Base-by-base conservation (phyloP, 495 filamentous ascomycete species). In the Neurospora sp. region DNA sequence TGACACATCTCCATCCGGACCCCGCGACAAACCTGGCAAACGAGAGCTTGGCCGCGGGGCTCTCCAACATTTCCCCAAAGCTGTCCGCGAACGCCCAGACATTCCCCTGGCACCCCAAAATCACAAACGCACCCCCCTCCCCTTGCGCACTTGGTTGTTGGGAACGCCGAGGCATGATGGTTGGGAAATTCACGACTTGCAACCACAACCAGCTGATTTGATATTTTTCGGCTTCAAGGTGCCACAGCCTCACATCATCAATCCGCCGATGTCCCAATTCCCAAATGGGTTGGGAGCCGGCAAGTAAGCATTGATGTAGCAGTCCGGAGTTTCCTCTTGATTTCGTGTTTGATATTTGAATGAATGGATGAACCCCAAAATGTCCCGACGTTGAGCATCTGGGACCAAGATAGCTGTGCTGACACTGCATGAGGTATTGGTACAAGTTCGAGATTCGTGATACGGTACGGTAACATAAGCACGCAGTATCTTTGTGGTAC, bases 31-130 rank as follows among this genome's bases (percentile, higher is more conserved):
- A 44, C 35, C 68, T 69, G 27, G 53, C 53, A 65, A 65, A 65
- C 14, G 27, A 14, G 53, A 65, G 53, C 53, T 65, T 65, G 39
- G 14, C 48, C 65, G 59, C 37, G 31, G 39, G 45, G 72, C 40
- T 71, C 70, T 74, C 73, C 70, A 71, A 75, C 48, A 53, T 71
- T 73, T 68, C 74, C 74, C 74, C 74, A 75, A 75, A 71, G 20
- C 71, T 40, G 74, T 74, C 74, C 74, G 74, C 41, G 69, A 42
- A 68, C 16, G 38, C 39, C 27, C 35, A 41, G 48, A 38, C 40
- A 53, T 71, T 48, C 70, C 20, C 17, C 17, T 42, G 41, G n/a
- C 44, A 48, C 44, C n/a, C n/a, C 44, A 48, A 48, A 48, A 48
- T 20, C 44, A 48, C n/a, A 48, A 10, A 48, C 44, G n/a, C 22